Evolutionary conservation across 2,329 filamentous ascomycete genomes (phyloP), one percentile per base, ranked within the genome.

Genomic region (Huntiella moniliformis): DNA sequence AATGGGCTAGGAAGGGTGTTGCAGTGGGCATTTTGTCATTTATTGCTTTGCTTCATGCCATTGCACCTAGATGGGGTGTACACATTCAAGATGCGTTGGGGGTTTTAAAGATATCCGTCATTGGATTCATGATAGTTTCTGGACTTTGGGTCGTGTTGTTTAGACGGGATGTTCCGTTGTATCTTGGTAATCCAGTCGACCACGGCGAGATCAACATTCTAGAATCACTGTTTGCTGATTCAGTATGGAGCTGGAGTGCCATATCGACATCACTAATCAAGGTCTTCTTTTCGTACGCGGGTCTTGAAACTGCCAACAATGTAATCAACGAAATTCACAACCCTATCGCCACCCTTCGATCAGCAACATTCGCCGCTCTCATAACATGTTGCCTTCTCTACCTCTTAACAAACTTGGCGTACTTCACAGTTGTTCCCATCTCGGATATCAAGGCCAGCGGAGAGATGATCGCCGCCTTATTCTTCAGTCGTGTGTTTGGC

Each of bases 271-370:
- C 77, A 0, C 59, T 83, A 0, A 77, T 78, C 61, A 77, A 78
- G 53, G 74, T 82, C 0, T 73, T 78, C 38, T 82, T 82, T 56
- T 79, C 77, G 0, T 83, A 81, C 47, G 66, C 75, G 0, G 79
- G 79, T 0, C 62, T 79, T 10, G 71, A 67, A 44, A 82, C 82
- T 50, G 66, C 77, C 51, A 80, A 77, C 58, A 79, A 82, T 52
- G 78, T 82, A 3, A 63, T 83, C 43, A 80, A 79, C 54, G 79
- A 83, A 56, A 77, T 83, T 15, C 74, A 74, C 50, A 67, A 82
- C 49, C 79, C 79, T 0, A 68, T 82, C 0, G 62, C 69, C 11
- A 83, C 79, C 0, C 58, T 83, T 12, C 75, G 71, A 44, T 73
- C 71, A 0, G 77, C 79, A 1, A 71, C 73, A 0, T 62, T 74